Base-by-base conservation (phyloP, 495 filamentous ascomycete genomes). In the Penicillium verhagenii region DNA sequence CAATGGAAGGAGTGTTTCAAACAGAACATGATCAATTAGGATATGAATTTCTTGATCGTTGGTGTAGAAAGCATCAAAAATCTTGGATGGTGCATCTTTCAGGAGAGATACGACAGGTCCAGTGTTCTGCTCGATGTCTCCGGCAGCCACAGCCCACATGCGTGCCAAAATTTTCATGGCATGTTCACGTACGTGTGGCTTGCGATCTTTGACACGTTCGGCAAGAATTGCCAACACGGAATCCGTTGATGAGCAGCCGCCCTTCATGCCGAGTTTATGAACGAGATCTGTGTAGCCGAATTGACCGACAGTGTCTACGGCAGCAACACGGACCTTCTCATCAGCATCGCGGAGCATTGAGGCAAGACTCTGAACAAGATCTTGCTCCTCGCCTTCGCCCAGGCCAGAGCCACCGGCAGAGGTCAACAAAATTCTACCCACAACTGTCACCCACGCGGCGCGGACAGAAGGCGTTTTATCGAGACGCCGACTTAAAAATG, bases 121-220 rank as follows among this genome's bases (percentile, higher is more conserved):
- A 58, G 93, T 87, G 16, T 89, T 90, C 39, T 85, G 84, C 38
- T 89, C 86, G 56, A 99, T 87, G 56, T 96, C 92, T 19, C 91
- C 89, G 18, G 84, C 84, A 1, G 90, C 93, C 46, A 93, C 91
- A 10, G 87, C 94, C 94, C 94, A 99, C 38, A 96, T 87, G 43
- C 86, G 85, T 18, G 84, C 88, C 11, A 97, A 72, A 25, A 91
- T 79, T 31, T 82, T 86, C 85, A 96, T 96, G 25, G 88, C 92
- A 56, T 91, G 92, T 47, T 86, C 82, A 47, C 93, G 86, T 11
- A 99, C 87, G 29, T 81, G 79, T 14, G 85, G 86, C 64, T 89
- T 94, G 43, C 83, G 85, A 72, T 99, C 95, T 65, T 92, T 90
- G 39, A 89, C 88, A 54, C 94, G 84, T 57, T 97, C 93, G 23